phyloP scores from a whole-genome alignment of 2,329 filamentous ascomycete genomes.

The Alternaria angustiovoidea region DNA sequence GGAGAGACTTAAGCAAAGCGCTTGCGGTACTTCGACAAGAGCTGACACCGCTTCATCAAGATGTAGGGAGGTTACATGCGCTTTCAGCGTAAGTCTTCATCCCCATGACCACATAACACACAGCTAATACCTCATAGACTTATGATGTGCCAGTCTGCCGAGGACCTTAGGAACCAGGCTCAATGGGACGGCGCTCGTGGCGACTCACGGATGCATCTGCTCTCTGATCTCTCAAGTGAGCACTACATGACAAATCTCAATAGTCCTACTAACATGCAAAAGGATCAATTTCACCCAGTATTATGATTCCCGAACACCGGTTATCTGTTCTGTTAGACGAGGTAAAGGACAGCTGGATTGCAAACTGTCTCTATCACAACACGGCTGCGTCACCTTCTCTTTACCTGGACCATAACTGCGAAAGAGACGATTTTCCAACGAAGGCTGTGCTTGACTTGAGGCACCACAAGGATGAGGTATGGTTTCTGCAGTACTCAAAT shows the following conservation, averaged over 20 bases:
- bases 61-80: slow-evolving; percentile 78
- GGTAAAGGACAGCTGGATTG: slow-evolving; percentile 84
- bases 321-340: slow-evolving; percentile 82
- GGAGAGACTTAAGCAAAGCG: slow-evolving; percentile 74
- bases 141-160: slow-evolving; percentile 83
- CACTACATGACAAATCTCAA: slow-evolving; percentile 11
- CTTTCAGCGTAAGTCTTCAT: slow-evolving; percentile 70
- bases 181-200: slow-evolving; percentile 85
- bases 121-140: slow-evolving; percentile 62
- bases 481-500: slow-evolving; percentile 90
- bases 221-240: slow-evolving; percentile 85
- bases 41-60: slow-evolving; percentile 83
- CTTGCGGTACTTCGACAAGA: slow-evolving; percentile 86
- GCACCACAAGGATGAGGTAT: slow-evolving; percentile 83
- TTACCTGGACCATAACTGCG: slow-evolving; percentile 87
- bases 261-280: slow-evolving; percentile 24
- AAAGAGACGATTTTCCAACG: slow-evolving; percentile 79
- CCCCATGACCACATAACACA: background rate
- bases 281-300: slow-evolving; percentile 92
- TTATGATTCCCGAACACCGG: slow-evolving; percentile 95
- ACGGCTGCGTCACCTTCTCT: slow-evolving; percentile 79
- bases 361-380: slow-evolving; percentile 88
- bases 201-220: slow-evolving; percentile 74
- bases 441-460: slow-evolving; percentile 74
- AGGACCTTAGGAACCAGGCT: slow-evolving; percentile 78